A percentile compares a stretch with the other conserved stretches of the same genome.
phyloP scores from a whole-genome alignment of 1,139 yeast genomes.

The Diutina neorugosa region DNA sequence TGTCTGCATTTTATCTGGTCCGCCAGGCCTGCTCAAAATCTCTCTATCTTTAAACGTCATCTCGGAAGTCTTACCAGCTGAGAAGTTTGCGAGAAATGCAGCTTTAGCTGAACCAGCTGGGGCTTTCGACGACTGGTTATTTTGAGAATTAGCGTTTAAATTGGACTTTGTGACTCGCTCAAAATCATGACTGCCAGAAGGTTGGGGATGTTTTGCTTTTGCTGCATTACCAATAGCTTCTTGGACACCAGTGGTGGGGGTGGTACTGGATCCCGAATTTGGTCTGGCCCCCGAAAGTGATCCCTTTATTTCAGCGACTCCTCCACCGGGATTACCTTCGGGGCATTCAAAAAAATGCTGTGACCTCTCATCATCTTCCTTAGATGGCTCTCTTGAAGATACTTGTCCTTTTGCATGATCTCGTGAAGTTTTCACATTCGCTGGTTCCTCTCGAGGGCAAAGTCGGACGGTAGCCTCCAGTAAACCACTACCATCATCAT shows the following conservation, averaged over 20 bases:
- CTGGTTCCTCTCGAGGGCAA: background rate
- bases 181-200: background rate
- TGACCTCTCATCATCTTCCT: background rate
- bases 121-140: background rate
- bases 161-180: background rate
- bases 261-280: background rate
- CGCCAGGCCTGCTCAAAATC: background rate
- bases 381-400: background rate
- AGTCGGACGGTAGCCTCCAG: background rate
- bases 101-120: background rate
- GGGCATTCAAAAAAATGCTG: slow-evolving; percentile 1
- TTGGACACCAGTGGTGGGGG: background rate
- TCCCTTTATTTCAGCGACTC: background rate
- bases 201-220: background rate
- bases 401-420: background rate
- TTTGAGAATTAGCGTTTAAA: too few relatives aligned
- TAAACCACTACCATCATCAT: background rate
- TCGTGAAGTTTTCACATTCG: background rate
- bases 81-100: background rate
- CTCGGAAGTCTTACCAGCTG: background rate
- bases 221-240: background rate
- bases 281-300: background rate
- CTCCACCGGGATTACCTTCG: background rate
- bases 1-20: background rate
- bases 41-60: background rate